A percentile compares a stretch with the other conserved stretches of the same genome.
Conservation (phyloP, 2,329 filamentous ascomycete genomes). For the Parastagonospora avenae region DNA sequence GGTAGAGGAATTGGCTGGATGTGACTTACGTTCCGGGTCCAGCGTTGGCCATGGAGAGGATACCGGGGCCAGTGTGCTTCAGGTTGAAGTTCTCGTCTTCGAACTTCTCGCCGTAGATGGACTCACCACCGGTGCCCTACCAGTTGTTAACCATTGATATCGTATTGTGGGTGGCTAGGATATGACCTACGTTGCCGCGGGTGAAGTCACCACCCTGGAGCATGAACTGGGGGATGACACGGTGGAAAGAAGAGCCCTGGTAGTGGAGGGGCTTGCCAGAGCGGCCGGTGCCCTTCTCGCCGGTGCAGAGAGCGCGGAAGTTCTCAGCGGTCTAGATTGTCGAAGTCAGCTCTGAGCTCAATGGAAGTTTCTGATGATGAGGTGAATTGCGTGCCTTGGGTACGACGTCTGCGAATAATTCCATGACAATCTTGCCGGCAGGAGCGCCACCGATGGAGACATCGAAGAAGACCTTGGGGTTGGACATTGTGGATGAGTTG, state of each 20-base stretch:
- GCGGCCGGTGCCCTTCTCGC: conserved; percentile 86
- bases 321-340: conserved; percentile 78
- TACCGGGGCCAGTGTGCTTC: conserved; percentile 91
- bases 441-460: conserved; percentile 76
- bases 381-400: conserved; percentile 59
- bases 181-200: conserved; percentile 75
- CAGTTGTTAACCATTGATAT: conserved; percentile 12
- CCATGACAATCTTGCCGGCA: conserved; percentile 81
- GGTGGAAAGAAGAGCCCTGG: conserved; percentile 90
- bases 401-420: conserved; percentile 69
- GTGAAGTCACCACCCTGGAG: conserved; percentile 98
- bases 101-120: conserved; percentile 96
- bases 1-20: no score
- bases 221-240: conserved; percentile 98
- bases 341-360: conserved; percentile 13
- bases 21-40: conserved; percentile 60
- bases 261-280: conserved; percentile 86
- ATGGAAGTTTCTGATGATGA: conserved; percentile 23
- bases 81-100: conserved; percentile 91
- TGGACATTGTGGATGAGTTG: conserved; percentile 32
- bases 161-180: not conserved
- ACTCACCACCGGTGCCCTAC: conserved; percentile 75
- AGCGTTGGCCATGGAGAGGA: conserved; percentile 97
- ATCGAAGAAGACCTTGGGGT: conserved; percentile 88
- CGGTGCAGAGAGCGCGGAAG: conserved; percentile 91